Percentiles rank a stretch among this genome's conserved stretches.
phyloP scores from a whole-genome alignment of 2,329 filamentous ascomycete species.

The Arthroderma sp. region DNA sequence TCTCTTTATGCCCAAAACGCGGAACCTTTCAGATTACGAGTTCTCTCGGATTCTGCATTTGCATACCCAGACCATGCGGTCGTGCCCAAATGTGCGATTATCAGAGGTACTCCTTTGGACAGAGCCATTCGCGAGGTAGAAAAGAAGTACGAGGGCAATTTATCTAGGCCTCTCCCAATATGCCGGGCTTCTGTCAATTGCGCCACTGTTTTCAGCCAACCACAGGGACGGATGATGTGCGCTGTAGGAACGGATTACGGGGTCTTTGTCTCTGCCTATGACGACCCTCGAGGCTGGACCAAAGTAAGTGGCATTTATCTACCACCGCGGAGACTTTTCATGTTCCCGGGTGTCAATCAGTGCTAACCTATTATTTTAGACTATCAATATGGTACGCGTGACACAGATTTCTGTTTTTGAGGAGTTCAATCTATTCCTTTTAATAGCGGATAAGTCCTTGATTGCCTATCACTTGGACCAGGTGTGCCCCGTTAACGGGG shows the following conservation, averaged over 20 bases:
- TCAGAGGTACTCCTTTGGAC: slow-evolving; percentile 83
- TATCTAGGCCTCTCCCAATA: slow-evolving; percentile 57
- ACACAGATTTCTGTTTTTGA: slow-evolving; percentile 91
- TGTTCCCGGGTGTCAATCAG: background rate
- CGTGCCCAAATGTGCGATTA: slow-evolving; percentile 56
- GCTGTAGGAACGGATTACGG: slow-evolving; percentile 93
- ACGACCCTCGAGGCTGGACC: slow-evolving; percentile 81
- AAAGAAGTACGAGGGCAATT: slow-evolving; percentile 50
- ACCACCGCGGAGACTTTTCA: background rate
- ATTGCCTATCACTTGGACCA: slow-evolving; percentile 90
- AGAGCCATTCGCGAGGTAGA: slow-evolving; percentile 83
- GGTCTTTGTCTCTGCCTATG: slow-evolving; percentile 76
- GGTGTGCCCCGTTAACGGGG: slow-evolving; percentile 45
- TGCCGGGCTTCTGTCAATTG: slow-evolving; percentile 85
- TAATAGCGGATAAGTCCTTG: slow-evolving; percentile 81
- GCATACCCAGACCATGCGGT: slow-evolving; percentile 32
- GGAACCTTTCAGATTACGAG: slow-evolving; percentile 82
- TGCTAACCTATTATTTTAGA: slow-evolving; percentile 38
- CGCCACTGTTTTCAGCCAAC: slow-evolving; percentile 71
- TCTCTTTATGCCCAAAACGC: slow-evolving; percentile 84
- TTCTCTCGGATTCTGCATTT: slow-evolving; percentile 87
- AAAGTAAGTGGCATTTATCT: slow-evolving; percentile 47
- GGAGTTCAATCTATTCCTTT: slow-evolving; percentile 81
- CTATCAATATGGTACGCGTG: slow-evolving; percentile 62
- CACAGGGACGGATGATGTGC: slow-evolving; percentile 72